phyloP scores from a whole-genome alignment of 176 grass and related monocot genomes.

The Paspalum vaginatum region DNA sequence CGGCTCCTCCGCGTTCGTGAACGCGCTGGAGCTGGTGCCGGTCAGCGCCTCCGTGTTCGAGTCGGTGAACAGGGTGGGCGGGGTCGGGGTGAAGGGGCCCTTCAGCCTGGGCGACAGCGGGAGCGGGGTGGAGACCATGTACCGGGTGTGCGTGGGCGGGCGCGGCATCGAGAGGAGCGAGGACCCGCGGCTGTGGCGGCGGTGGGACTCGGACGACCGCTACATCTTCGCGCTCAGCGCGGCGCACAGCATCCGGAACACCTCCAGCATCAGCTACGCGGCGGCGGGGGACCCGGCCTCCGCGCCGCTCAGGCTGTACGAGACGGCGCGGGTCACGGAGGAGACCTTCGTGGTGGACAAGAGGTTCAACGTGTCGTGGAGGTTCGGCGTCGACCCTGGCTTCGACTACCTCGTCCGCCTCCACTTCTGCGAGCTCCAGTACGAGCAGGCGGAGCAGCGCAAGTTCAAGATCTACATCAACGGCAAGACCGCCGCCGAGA shows the following conservation, averaged over 20 bases:
- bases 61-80: slow-evolving; percentile 73
- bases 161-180: slow-evolving; percentile 45
- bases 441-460: slow-evolving; percentile 61
- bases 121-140: slow-evolving; percentile 81
- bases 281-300: slow-evolving; percentile 52
- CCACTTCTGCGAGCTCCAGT: slow-evolving; percentile 93
- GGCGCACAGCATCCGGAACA: slow-evolving; percentile 58
- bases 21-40: slow-evolving; percentile 83
- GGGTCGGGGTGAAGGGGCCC: slow-evolving; percentile 42
- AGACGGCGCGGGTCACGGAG: slow-evolving; percentile 71
- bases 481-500: slow-evolving; percentile 82
- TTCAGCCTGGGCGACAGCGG: slow-evolving; percentile 47
- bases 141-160: slow-evolving; percentile 82
- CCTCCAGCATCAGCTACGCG: slow-evolving; percentile 76
- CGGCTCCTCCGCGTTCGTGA: slow-evolving; percentile 70
- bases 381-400: slow-evolving; percentile 70
- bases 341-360: slow-evolving; percentile 74
- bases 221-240: slow-evolving; percentile 82
- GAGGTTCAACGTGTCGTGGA: slow-evolving; percentile 90
- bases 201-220: slow-evolving; percentile 74
- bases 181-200: slow-evolving; percentile 68
- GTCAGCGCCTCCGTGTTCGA: slow-evolving; percentile 50
- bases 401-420: slow-evolving; percentile 90
- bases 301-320: slow-evolving; percentile 79
- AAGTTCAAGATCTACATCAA: slow-evolving; percentile 97